phyloP scores from a whole-genome alignment of 2,329 filamentous ascomycete species.

The Ophiostoma sp. region DNA sequence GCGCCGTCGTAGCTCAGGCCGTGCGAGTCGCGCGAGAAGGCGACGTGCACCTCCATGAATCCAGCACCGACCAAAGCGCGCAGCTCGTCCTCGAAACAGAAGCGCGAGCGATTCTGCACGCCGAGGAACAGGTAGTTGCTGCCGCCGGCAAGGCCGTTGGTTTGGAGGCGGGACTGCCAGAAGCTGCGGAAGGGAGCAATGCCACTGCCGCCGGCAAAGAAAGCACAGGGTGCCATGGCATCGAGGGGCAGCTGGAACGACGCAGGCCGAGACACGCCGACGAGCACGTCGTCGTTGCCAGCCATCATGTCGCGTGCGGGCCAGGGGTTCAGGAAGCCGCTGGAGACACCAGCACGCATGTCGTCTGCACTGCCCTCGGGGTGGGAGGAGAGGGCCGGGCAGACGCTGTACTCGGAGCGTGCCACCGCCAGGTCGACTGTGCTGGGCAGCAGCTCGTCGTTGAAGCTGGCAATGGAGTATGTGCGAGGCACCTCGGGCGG shows the following conservation, averaged over 20 bases:
- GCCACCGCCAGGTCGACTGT: slow-evolving; percentile 50
- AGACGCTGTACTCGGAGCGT: slow-evolving; percentile 47
- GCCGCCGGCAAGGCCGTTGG: slow-evolving; percentile 36
- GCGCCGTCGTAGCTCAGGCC: slow-evolving; percentile 44
- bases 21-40: slow-evolving; percentile 47
- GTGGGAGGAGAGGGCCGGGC: slow-evolving; percentile 37
- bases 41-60: slow-evolving; percentile 48
- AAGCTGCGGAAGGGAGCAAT: slow-evolving; percentile 52
- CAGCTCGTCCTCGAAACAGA: slow-evolving; percentile 47
- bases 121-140: slow-evolving; percentile 48
- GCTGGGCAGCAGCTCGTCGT: slow-evolving; percentile 46
- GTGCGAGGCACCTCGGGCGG: slow-evolving; percentile 48
- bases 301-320: slow-evolving; percentile 32
- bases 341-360: slow-evolving; percentile 45
- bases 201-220: slow-evolving; percentile 50
- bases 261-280: slow-evolving; percentile 49
- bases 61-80: slow-evolving; percentile 43
- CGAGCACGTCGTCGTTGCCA: slow-evolving; percentile 34
- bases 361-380: slow-evolving; percentile 28
- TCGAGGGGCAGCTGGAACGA: slow-evolving; percentile 50
- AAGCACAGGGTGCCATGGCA: slow-evolving; percentile 45
- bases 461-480: slow-evolving; percentile 49
- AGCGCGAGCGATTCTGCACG: slow-evolving; percentile 49
- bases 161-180: slow-evolving; percentile 43
- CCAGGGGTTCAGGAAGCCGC: slow-evolving; percentile 50